Percentiles rank a stretch among this genome's conserved stretches.
phyloP scores from a whole-genome alignment of 2,329 filamentous ascomycete species.

The Pseudogymnoascus sp. region DNA sequence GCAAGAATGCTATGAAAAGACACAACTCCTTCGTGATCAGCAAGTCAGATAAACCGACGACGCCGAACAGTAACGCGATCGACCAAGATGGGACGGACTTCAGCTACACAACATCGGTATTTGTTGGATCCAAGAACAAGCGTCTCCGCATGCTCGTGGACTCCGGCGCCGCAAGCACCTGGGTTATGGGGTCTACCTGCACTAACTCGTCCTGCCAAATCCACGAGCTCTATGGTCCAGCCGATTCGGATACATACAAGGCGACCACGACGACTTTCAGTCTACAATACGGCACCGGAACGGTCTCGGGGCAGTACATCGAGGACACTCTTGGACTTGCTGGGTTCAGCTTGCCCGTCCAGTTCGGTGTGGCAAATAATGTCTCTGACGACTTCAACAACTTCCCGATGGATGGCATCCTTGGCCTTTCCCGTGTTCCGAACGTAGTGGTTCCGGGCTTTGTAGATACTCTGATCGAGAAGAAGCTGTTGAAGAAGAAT shows the following conservation, averaged over 20 bases:
- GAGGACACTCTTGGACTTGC: conserved; percentile 61
- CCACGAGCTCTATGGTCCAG: conserved; percentile 61
- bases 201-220: conserved; percentile 53
- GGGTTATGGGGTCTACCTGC: conserved; percentile 72
- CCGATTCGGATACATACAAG: conserved; percentile 56
- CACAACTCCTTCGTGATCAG: conserved; percentile 19
- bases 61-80: conserved; percentile 44
- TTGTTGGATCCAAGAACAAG: conserved; percentile 46
- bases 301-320: conserved; percentile 55
- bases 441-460: conserved; percentile 53
- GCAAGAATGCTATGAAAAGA: conserved; percentile 17
- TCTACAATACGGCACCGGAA: conserved; percentile 68
- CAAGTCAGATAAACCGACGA: conserved; percentile 31
- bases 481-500: conserved; percentile 52
- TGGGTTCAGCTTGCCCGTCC: conserved; percentile 51
- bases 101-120: conserved; percentile 53
- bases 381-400: conserved; percentile 66
- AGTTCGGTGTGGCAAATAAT: conserved; percentile 63
- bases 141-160: conserved; percentile 55
- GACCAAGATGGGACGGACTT: conserved; percentile 57
- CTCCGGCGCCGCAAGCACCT: conserved; percentile 63
- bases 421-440: conserved; percentile 60
- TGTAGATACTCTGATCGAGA: conserved; percentile 49
- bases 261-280: conserved; percentile 46
- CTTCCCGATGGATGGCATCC: conserved; percentile 82